Percentiles rank a stretch among this genome's conserved stretches.
These are phyloP conservation scores for Forsythia viridissima DNA, from an alignment of 257 asterid genomes.

Conservation along the genomic window DNA sequence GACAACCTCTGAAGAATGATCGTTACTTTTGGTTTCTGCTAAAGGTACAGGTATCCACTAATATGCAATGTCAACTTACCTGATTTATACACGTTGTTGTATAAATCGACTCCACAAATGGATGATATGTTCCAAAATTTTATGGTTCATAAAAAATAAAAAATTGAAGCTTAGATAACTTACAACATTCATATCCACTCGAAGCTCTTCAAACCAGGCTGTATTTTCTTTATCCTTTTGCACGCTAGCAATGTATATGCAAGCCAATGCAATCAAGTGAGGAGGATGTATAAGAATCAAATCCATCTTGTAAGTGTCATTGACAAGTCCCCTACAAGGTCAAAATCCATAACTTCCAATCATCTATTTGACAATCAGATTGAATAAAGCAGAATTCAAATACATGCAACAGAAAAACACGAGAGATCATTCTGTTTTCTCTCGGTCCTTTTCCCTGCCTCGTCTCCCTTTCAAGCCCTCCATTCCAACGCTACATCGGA, in stretches of 20 bases:
- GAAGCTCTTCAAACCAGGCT: slow-evolving; percentile 99
- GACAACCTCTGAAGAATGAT: too few relatives aligned
- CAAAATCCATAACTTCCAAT: slow-evolving; percentile 9
- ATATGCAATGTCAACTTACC: too few relatives aligned
- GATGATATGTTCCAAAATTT: not conserved
- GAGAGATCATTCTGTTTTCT: too few relatives aligned
- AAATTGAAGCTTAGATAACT: slow-evolving; percentile 22
- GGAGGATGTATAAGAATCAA: slow-evolving; percentile 89
- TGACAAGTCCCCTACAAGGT: slow-evolving; percentile 75
- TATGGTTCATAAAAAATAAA: not conserved
- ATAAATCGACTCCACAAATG: not conserved
- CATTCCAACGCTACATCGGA: too few relatives aligned
- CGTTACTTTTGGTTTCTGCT: too few relatives aligned
- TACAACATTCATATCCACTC: slow-evolving; percentile 94
- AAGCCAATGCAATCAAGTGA: slow-evolving; percentile 83
- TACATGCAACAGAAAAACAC: too few relatives aligned
- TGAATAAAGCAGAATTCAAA: too few relatives aligned
- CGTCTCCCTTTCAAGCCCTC: too few relatives aligned
- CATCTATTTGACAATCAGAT: not conserved
- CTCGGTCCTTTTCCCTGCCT: too few relatives aligned
- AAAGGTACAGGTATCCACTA: too few relatives aligned
- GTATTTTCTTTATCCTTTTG: slow-evolving; percentile 88
- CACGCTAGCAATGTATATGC: slow-evolving; percentile 84
- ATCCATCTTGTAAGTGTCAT: slow-evolving; percentile 96
- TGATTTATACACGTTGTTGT: too few relatives aligned